Base-by-base conservation (phyloP, 2,329 filamentous ascomycete species). In the Aureobasidium sp. region DNA sequence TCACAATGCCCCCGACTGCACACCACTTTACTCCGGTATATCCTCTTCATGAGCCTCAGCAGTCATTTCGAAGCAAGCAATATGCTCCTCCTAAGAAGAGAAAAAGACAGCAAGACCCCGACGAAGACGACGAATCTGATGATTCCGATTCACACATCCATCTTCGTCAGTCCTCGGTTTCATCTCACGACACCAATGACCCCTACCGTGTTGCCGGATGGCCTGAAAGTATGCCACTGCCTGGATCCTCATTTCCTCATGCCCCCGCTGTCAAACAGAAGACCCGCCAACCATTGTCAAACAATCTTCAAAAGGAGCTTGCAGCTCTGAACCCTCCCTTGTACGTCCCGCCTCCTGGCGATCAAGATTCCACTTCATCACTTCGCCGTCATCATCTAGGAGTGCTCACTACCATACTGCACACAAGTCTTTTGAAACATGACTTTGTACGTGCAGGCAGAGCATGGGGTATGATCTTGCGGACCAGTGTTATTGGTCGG, bases 401-500 rank as follows among this genome's bases (percentile, higher is more conserved):
- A 61, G 83, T 87, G 12, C 75, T 96, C 62, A 85, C 85, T 1
- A 80, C 86, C 3, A 78, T 92, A 20, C 76, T 94, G 67, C 87
- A 94, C 72, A 83, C 83, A 39, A 90, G 87, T 69, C 80, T 97
- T 44, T 80, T 87, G 31, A 79, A 84, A 64, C 84, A 85, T 36
- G 88, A 95, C 69, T 87, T 91, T 63, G 67, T 79, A 1, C 86
- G 88, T 44, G 91, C 92, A 0, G 84, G 84, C 55, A 81, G 89
- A 64, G 88, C 89, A 0, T 93, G 90, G 80, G 87, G 85, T 1
- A 76, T 96, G 66, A 79, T 96, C 36, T 72, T 91, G 51, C 83
- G 87, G 53, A 81, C 84, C 51, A 82, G 81, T 55, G 77, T 86
- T 27, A 70, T 75, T 62, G 85, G 84, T 3, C 73, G 74, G 52